These are phyloP conservation scores for Papiliotrema laurentii DNA, from an alignment of 1,284 basidiomycete genomes.

Conservation along the genomic window DNA sequence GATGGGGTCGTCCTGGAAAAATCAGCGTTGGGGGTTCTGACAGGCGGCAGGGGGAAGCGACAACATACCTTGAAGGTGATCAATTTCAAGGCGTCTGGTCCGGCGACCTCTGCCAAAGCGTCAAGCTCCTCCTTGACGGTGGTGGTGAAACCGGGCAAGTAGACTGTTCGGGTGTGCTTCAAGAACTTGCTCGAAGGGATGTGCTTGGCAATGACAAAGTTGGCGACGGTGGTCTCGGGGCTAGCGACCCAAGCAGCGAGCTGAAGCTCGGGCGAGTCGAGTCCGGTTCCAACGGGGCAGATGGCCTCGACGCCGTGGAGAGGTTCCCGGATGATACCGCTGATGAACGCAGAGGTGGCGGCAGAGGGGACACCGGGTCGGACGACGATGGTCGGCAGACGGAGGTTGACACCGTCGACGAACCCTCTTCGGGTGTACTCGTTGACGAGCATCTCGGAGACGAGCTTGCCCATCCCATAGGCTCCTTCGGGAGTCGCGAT, in stretches of 20 bases:
- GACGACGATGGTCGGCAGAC: slow-evolving; percentile 61
- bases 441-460: slow-evolving; percentile 59
- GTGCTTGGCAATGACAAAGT: slow-evolving; percentile 57
- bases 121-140: slow-evolving; percentile 45
- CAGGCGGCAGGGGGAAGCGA: too few species aligned
- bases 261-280: slow-evolving; percentile 42
- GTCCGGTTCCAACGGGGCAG: slow-evolving; percentile 54
- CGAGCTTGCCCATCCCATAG: slow-evolving; percentile 60
- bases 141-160: slow-evolving; percentile 46
- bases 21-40: background rate
- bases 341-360: slow-evolving; percentile 60
- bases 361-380: slow-evolving; percentile 56
- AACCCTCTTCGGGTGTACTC: slow-evolving; percentile 60
- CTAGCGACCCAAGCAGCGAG: slow-evolving; percentile 57
- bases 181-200: slow-evolving; percentile 53
- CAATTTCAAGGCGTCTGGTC: slow-evolving; percentile 40
- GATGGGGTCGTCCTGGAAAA: slow-evolving; percentile 42
- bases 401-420: slow-evolving; percentile 59
- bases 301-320: slow-evolving; percentile 54
- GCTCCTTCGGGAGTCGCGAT: slow-evolving; percentile 58
- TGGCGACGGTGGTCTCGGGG: slow-evolving; percentile 56
- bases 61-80: slow-evolving; percentile 37
- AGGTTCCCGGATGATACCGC: slow-evolving; percentile 61
- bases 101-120: slow-evolving; percentile 40
- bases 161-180: slow-evolving; percentile 52